Evolutionary conservation across 192 early-diverging fungal genomes (phyloP), one percentile per base, ranked within the genome.

Genomic region (Coemansia aciculifera): DNA sequence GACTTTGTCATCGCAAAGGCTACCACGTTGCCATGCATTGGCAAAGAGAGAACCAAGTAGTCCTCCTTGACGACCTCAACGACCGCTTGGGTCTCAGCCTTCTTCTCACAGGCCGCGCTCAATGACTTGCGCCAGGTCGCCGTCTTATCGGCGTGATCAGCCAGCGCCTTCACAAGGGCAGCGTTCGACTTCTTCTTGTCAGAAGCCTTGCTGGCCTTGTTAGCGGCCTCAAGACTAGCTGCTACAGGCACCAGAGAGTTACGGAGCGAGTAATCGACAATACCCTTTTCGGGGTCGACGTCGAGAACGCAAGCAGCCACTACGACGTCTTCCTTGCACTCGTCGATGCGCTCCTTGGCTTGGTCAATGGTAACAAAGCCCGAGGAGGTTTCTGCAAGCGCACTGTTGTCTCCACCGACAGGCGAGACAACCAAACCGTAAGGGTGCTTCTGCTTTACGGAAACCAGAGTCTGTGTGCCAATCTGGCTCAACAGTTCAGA

Each of bases 31-130:
- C 73, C 72, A 39, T 80, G 42, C 36, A 67, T 64, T 1, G 93
- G 91, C 60, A 94, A 56, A 5, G 87, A 85, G 11, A 92, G 60
- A 27, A 95, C 85, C 24, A 88, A 56, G 65, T 95, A 95, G 70
- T 90, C 89, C 31, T 93, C 87, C 80, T 94, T 95, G 62, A 95
- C 85, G 12, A 92, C 63, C 65, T 91, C 87, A 39, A 95, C 85
- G 24, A 86, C 77, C 27, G 86, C 79, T 31, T 90, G 90, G 3
- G 72, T 75, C 36, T 39, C 48, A 8, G 61, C n/a, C 37, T 68
- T 57, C 52, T 72, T 67, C 32, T 62, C 12, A 38, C 65, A 74
- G 7, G 75, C 74, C 19, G 64, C 43, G 44, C 77, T 73, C 19
- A 83, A 68, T 46, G 79, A 74, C 38, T 75, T 72, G 27, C 64